Evolutionary conservation across 306 rosid species (phyloP).

Genomic region (Sechiopsis laciniata): DNA sequence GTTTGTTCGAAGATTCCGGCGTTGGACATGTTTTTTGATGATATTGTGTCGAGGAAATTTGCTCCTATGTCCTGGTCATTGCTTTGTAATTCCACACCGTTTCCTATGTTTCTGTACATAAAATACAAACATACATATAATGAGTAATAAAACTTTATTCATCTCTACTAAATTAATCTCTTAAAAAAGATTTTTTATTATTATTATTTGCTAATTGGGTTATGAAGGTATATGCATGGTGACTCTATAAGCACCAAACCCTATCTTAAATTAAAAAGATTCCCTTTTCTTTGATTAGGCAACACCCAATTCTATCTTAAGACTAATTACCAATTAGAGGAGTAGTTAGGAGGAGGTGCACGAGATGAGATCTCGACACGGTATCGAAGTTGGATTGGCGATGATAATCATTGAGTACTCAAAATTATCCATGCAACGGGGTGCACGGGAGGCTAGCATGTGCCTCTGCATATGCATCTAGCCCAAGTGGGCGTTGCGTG

Average conservation of each 20-base stretch:
- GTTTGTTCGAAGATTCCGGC: constrained; percentile 50
- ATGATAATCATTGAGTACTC: too few relatives aligned
- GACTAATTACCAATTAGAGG: too few relatives aligned
- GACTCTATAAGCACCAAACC: not conserved
- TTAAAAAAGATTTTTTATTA: too few relatives aligned
- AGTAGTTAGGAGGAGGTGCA: too few relatives aligned
- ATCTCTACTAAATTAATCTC: not conserved
- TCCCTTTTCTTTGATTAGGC: too few relatives aligned
- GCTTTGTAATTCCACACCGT: constrained; percentile 38
- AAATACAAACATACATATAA: not conserved
- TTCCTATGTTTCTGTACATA: constrained; percentile 47
- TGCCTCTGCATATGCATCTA: too few relatives aligned
- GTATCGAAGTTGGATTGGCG: too few relatives aligned
- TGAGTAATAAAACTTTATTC: not conserved
- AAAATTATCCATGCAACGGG: too few relatives aligned
- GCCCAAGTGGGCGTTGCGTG: too few relatives aligned
- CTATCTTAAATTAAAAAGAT: not conserved
- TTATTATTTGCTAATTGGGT: not conserved
- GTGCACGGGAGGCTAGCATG: too few relatives aligned
- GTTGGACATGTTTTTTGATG: constrained; percentile 50
- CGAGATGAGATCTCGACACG: too few relatives aligned
- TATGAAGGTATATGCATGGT: constrained; percentile 12
- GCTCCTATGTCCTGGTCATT: constrained; percentile 50
- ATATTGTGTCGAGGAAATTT: constrained; percentile 52
- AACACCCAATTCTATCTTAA: too few relatives aligned